phyloP scores from a whole-genome alignment of 140 eudicot species.

The Flaveria floridana region DNA sequence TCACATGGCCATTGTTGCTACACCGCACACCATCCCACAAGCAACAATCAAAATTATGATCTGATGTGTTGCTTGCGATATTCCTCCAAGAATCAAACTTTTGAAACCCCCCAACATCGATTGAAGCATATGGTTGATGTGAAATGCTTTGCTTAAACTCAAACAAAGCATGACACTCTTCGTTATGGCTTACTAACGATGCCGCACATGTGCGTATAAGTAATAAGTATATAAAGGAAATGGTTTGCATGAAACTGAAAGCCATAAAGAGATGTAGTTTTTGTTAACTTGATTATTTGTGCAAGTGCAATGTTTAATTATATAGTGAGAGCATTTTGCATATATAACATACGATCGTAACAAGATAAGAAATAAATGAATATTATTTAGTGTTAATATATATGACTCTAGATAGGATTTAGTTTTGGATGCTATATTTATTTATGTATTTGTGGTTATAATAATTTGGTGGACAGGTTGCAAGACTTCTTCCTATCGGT shows the following conservation, averaged over 20 bases:
- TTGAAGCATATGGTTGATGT: not conserved
- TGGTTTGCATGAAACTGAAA: not conserved
- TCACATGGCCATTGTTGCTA: conserved; percentile 28
- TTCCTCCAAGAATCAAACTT: conserved; percentile 29
- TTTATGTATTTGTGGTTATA: not conserved
- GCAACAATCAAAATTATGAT: conserved; percentile 35
- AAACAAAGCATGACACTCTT: conserved; percentile 39
- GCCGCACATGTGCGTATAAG: not conserved
- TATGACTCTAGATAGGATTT: too few relatives aligned
- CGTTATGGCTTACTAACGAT: conserved; percentile 24
- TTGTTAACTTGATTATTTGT: not conserved
- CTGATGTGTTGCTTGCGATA: not conserved
- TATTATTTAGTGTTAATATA: too few relatives aligned
- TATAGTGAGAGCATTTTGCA: not conserved
- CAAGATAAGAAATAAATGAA: not conserved
- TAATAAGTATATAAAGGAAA: not conserved
- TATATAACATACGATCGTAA: too few relatives aligned
- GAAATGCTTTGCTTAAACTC: conserved; percentile 34
- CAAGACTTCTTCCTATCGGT: not conserved
- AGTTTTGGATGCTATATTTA: not conserved
- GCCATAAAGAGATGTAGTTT: not conserved
- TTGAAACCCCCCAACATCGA: not conserved
- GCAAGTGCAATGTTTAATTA: not conserved
- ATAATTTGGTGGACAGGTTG: too few relatives aligned
- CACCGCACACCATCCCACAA: conserved; percentile 41